Conservation (phyloP, 345 rosid genomes). For the Ricinus communis region DNA sequence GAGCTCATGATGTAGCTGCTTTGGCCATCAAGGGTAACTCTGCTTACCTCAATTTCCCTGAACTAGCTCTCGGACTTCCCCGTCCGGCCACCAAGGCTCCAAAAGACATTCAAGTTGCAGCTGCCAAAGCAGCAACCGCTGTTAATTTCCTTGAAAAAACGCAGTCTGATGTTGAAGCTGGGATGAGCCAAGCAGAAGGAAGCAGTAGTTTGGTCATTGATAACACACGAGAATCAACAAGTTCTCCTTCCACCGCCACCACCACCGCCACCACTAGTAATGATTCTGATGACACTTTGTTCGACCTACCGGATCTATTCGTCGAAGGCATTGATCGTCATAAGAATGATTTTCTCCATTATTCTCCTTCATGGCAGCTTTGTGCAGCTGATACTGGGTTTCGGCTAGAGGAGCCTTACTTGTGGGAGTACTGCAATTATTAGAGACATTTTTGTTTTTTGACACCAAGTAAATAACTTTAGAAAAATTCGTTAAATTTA, state of each 20-base stretch:
- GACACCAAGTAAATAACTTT: slow-evolving; percentile 7
- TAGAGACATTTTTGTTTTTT: background rate
- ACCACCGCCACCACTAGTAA: background rate
- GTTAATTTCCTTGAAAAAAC: slow-evolving; percentile 24
- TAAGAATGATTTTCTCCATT: slow-evolving; percentile 42
- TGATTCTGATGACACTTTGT: slow-evolving; percentile 55
- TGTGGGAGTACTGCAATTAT: slow-evolving; percentile 45
- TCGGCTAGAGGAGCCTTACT: slow-evolving; percentile 63
- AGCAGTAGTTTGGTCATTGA: slow-evolving; percentile 18
- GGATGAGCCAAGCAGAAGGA: slow-evolving; percentile 31
- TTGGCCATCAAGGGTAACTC: slow-evolving; percentile 67
- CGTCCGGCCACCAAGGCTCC: slow-evolving; percentile 52
- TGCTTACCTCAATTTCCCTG: slow-evolving; percentile 67
- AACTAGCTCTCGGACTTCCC: slow-evolving; percentile 47
- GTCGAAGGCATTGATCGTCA: slow-evolving; percentile 33
- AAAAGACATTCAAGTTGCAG: slow-evolving; percentile 60
- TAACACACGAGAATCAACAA: slow-evolving; percentile 38
- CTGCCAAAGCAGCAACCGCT: slow-evolving; percentile 51
- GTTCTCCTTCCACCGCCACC: slow-evolving; percentile 31
- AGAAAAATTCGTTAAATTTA: background rate
- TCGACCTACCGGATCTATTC: slow-evolving; percentile 84
- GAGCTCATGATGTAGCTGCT: slow-evolving; percentile 80
- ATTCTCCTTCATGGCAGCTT: slow-evolving; percentile 63
- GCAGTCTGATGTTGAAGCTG: slow-evolving; percentile 26
- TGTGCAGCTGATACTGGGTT: slow-evolving; percentile 58